Evolutionary conservation across 306 rosid genomes (phyloP).

Genomic region (Medicago ruthenica): DNA sequence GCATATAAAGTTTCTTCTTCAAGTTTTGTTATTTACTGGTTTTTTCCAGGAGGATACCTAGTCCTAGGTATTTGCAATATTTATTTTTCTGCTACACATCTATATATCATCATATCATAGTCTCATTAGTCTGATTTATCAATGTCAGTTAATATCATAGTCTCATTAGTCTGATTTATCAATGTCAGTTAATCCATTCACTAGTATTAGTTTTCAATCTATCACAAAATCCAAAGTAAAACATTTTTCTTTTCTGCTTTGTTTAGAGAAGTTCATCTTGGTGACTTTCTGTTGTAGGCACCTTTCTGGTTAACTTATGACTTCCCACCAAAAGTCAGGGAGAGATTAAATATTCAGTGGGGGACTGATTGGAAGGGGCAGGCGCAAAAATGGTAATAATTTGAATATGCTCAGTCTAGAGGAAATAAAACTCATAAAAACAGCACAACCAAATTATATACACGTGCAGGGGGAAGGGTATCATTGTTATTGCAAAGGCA

Average conservation of each 20-base stretch:
- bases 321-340: slow-evolving; percentile 85
- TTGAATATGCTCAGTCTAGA: slow-evolving; percentile 28
- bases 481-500: slow-evolving; percentile 13
- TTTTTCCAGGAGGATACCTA: not conserved
- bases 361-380: slow-evolving; percentile 96
- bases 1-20: not conserved
- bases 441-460: slow-evolving; percentile 6
- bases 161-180: not conserved
- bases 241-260: not conserved
- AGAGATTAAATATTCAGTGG: slow-evolving; percentile 69
- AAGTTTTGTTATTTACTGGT: not conserved
- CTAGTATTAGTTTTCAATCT: slow-evolving; percentile 16
- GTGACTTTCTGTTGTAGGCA: slow-evolving; percentile 54
- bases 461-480: not conserved
- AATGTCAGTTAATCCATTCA: not conserved
- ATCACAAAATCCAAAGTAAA: slow-evolving; percentile 6
- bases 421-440: slow-evolving; percentile 19
- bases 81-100: slow-evolving; percentile 23
- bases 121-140: slow-evolving; percentile 6
- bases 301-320: slow-evolving; percentile 93
- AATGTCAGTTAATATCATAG: not conserved
- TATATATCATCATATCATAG: not conserved
- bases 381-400: slow-evolving; percentile 86
- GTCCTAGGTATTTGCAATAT: not conserved
- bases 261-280: slow-evolving; percentile 29